Base-by-base conservation (phyloP, 1,284 basidiomycete species). In the Malassezia pachydermatis region DNA sequence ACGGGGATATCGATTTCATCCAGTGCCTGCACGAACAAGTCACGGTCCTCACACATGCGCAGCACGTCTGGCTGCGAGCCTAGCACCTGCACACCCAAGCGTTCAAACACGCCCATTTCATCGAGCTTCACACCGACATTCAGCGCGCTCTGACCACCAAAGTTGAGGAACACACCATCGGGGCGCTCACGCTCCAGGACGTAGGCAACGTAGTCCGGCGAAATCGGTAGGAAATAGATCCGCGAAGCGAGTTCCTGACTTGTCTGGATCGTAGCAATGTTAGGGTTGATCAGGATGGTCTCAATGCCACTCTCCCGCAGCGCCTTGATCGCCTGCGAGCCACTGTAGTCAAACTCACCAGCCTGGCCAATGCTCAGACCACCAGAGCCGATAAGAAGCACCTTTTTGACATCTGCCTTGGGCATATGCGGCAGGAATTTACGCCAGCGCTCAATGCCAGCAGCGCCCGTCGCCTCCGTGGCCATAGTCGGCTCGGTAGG, bases 331-430 rank as follows among this genome's bases (percentile, higher is more conserved):
- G 94, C 94, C 76, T 98, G 94, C 7, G 92, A 96, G 86, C 68
- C 94, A 23, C 89, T 95, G 75, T 99, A 98, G 74, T 99, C 94
- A 74, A 99, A 99, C 75, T 99, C 94, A 74, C 94, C 94, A 4
- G 94, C 94, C 75, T 98, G 94, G 36, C 94, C 94, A 58, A 99
- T 98, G 69, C 83, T 85, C 41, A 99, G 81, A 55, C 94, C 94
- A 67, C 94, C 94, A 58, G 84, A 87, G 57, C 94, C 94, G 42
- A 98, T 88, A 51, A 98, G 87, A 54, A 98, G 79, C 41, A 98
- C 94, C 72, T 92, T 94, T 73, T 85, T 83, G 39, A 98, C 92
- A 63, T 95, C 82, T 22, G 87, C 58, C 24, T 67, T 62, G 52
- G 39, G 45, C 29, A 38, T 28, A n/a, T 38, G 38, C 4, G 50